Percentiles rank a stretch among this genome's conserved stretches.
Evolutionary conservation across 371 early-diverging fungal genomes (phyloP).

Genomic region (Zychaea mexicana): DNA sequence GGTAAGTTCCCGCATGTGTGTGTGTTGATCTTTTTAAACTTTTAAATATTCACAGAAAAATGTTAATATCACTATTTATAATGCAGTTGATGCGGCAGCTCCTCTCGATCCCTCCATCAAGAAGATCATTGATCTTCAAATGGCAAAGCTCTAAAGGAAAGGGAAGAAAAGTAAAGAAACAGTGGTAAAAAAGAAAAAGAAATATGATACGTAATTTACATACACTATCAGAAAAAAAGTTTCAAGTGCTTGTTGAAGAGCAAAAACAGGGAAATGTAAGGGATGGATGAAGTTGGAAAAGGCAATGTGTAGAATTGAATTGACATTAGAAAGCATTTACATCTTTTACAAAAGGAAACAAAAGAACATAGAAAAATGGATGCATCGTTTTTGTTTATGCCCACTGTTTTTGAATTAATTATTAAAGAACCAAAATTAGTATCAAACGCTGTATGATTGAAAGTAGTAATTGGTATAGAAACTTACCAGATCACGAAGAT

Average conservation of each 20-base stretch:
- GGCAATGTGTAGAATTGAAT: neutral
- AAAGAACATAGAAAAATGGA: neutral
- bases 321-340: neutral
- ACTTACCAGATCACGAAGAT: constrained; percentile 73
- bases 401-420: neutral
- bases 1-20: constrained; percentile 21
- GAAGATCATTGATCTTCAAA: constrained; percentile 15
- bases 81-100: constrained; percentile 15
- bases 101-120: constrained; percentile 15
- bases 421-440: neutral
- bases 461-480: neutral
- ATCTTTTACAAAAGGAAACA: neutral
- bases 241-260: constrained; percentile 1
- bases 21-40: neutral
- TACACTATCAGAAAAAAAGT: neutral
- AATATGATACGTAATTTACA: neutral
- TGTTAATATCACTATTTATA: neutral
- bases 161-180: neutral
- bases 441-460: neutral
- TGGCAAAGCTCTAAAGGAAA: constrained; percentile 14
- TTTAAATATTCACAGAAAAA: neutral
- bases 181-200: neutral
- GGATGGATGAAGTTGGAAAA: neutral
- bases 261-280: neutral
- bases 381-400: neutral